Conservation (phyloP, 2,329 filamentous ascomycete species). For the Cordyceps tenuipes region DNA sequence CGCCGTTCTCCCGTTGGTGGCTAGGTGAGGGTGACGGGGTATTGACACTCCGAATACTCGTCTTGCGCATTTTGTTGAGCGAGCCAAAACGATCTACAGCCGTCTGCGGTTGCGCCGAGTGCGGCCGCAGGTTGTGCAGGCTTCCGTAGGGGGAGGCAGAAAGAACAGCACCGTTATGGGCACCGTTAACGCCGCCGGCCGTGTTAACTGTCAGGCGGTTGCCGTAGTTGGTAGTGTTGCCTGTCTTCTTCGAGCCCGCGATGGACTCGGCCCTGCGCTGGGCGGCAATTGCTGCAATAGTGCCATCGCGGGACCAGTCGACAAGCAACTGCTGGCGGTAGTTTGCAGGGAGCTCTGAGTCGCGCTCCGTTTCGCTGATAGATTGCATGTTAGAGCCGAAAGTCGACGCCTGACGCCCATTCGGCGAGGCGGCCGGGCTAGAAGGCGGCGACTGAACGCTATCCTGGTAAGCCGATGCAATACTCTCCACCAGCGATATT, state of each 20-base stretch:
- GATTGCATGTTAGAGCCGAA: slow-evolving; percentile 43
- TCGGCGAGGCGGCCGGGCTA: slow-evolving; percentile 63
- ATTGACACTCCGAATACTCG: slow-evolving; percentile 43
- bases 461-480: slow-evolving; percentile 62
- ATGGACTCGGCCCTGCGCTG: slow-evolving; percentile 65
- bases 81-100: slow-evolving; percentile 25
- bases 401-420: slow-evolving; percentile 49
- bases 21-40: neutral
- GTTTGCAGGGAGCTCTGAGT: slow-evolving; percentile 53
- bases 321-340: slow-evolving; percentile 69
- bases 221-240: slow-evolving; percentile 43
- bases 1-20: slow-evolving; percentile 35
- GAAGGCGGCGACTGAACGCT: slow-evolving; percentile 53
- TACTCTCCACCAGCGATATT: slow-evolving; percentile 61
- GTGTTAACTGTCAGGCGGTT: slow-evolving; percentile 52
- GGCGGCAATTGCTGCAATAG: slow-evolving; percentile 59
- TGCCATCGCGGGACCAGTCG: slow-evolving; percentile 71
- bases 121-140: slow-evolving; percentile 42
- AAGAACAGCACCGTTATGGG: slow-evolving; percentile 26
- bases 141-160: slow-evolving; percentile 41
- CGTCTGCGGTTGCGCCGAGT: slow-evolving; percentile 33
- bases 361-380: slow-evolving; percentile 29
- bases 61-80: slow-evolving; percentile 40
- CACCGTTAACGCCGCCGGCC: slow-evolving; percentile 24
- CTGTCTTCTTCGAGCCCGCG: slow-evolving; percentile 63